Conservation (phyloP, 2,329 filamentous ascomycete genomes). For the Epichloe elymi region DNA sequence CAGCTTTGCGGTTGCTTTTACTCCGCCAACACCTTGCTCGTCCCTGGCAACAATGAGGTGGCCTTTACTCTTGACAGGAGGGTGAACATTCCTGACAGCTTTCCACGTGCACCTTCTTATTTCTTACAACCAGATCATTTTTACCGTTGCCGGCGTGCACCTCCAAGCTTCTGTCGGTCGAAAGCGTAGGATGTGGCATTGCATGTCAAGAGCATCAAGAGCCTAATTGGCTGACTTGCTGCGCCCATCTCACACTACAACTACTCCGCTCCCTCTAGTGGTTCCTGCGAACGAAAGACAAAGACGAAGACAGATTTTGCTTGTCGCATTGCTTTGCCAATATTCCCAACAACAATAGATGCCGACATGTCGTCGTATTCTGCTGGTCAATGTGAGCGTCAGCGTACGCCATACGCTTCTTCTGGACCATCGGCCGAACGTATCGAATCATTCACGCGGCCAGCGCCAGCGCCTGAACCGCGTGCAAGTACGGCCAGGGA, state of each 20-base stretch:
- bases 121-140: slow-evolving; percentile 1
- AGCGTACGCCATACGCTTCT: slow-evolving; percentile 3
- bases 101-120: slow-evolving; percentile 8
- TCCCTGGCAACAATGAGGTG: slow-evolving; percentile 16
- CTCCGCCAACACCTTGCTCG: slow-evolving; percentile 2
- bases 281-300: background rate
- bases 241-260: background rate
- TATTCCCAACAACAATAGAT: slow-evolving; percentile 12
- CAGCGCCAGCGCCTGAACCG: background rate
- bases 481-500: background rate
- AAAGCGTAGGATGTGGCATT: slow-evolving; percentile 3
- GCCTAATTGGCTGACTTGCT: slow-evolving; percentile 2
- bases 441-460: background rate
- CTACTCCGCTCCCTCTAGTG: background rate
- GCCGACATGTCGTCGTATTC: slow-evolving; percentile 15
- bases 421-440: background rate
- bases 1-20: background rate
- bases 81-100: slow-evolving; percentile 8
- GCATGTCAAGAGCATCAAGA: background rate
- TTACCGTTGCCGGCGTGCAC: background rate
- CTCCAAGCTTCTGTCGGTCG: background rate
- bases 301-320: background rate
- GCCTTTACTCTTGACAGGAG: slow-evolving; percentile 15
- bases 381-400: slow-evolving; percentile 1
- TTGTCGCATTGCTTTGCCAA: background rate